These are phyloP conservation scores for Testicularia cyperi DNA, from an alignment of 1,284 basidiomycete species.

Conservation along the genomic window DNA sequence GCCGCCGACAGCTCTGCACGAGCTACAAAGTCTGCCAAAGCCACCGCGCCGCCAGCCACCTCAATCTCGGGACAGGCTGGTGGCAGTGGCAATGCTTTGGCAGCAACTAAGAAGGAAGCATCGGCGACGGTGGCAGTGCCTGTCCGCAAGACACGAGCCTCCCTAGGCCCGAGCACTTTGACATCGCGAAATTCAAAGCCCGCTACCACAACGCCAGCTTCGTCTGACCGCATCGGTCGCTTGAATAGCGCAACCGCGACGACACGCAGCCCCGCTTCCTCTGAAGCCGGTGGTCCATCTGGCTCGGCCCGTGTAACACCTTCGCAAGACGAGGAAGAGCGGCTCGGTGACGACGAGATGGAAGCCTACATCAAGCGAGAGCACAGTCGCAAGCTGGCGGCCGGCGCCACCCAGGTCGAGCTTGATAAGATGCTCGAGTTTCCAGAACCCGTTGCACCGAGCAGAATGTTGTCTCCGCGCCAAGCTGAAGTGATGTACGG, in stretches of 20 bases:
- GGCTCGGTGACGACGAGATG: constrained; percentile 94
- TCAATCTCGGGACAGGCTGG: background rate
- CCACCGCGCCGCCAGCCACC: constrained; percentile 3
- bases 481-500: constrained; percentile 61
- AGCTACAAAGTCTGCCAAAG: background rate
- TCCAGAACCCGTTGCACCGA: constrained; percentile 81
- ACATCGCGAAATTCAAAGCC: constrained; percentile 9
- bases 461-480: constrained; percentile 70
- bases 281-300: constrained; percentile 13
- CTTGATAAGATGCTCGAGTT: constrained; percentile 86
- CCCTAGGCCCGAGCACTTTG: constrained; percentile 10
- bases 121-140: constrained; percentile 16
- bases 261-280: constrained; percentile 21
- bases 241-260: background rate
- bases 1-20: constrained; percentile 1
- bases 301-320: constrained; percentile 22
- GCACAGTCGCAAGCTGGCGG: constrained; percentile 81
- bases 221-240: background rate
- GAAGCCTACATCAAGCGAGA: constrained; percentile 86
- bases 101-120: constrained; percentile 5
- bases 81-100: background rate
- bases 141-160: constrained; percentile 24
- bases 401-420: constrained; percentile 76
- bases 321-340: constrained; percentile 73
- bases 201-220: constrained; percentile 5